Evolutionary conservation across 768 basidiomycete genomes (phyloP), one percentile per base, ranked within the genome.

Genomic region (Macrolepiota dolichaula): DNA sequence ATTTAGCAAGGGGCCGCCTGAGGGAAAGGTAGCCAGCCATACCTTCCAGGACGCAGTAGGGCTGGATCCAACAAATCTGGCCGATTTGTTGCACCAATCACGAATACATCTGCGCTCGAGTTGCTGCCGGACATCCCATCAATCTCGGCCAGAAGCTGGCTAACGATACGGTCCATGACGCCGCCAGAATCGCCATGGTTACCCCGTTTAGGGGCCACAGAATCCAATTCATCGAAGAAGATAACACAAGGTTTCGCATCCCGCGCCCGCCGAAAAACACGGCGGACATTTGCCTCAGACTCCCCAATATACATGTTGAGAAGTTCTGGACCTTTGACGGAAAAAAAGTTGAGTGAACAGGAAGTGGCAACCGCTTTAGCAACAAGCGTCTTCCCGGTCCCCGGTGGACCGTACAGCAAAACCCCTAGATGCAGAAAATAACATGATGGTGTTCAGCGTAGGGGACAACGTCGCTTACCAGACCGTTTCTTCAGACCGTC

Each of bases 241-340:
- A 98, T 91, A 50, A 97, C 90, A 72, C 96, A 98, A 7, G 96
- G 96, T 56, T 86, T 87, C 1, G 96, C 96, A 75, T 96, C 94
- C 55, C 92, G 77, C 27, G 96, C 96, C 12, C 86, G 85, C 70
- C 96, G 92, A 72, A 98, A 98, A 1, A 98, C 87, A 15, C 88
- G 81, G 13, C 97, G 85, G 42, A 99, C 96, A 73, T 98, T 99
- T 63, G 98, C 97, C 73, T 98, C 96, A 11, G 94, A 96, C 74
- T 97, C 96, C 61, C 96, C 96, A 67, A 98, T 96, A 74, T 96
- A 98, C 96, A 98, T 98, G 74, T 96, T 96, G 54, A 97, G 83
- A 38, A 98, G 76, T 69, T 98, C 96, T 2, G 96, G 96, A 0
- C 96, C 96, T 72, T 98, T 97, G 67, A 97, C 86, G n/a, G 94